A percentile compares a stretch with the other conserved stretches of the same genome.
phyloP scores from a whole-genome alignment of 148 eudicot genomes.

The Talinum fruticosum region DNA sequence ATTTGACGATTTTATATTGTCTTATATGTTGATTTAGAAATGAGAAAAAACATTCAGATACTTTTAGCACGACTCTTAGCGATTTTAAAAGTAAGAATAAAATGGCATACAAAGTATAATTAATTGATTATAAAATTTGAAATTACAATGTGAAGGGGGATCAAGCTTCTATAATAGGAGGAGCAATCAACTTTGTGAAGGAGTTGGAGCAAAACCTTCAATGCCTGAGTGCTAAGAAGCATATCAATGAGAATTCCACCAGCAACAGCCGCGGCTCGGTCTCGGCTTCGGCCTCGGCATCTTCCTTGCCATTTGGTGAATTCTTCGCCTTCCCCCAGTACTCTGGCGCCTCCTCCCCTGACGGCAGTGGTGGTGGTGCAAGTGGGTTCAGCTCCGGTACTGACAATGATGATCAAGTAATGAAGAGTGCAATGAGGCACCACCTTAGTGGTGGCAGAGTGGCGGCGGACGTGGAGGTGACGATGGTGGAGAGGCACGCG shows the following conservation, averaged over 20 bases:
- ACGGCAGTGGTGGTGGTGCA: neutral
- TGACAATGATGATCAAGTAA: neutral
- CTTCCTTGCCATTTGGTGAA: slow-evolving; percentile 40
- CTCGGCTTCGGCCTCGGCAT: neutral
- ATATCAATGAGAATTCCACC: slow-evolving; percentile 1
- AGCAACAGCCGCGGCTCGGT: neutral
- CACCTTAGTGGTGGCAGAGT: neutral
- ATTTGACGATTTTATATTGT: no score
- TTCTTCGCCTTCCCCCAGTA: slow-evolving; percentile 61
- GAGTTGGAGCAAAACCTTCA: slow-evolving; percentile 48
- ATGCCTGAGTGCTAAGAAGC: slow-evolving; percentile 33
- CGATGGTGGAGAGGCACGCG: slow-evolving; percentile 70
- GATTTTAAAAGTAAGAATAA: no score
- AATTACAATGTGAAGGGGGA: slow-evolving; percentile 26
- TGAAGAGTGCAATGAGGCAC: neutral
- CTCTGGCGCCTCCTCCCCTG: slow-evolving; percentile 12
- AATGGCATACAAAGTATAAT: no score
- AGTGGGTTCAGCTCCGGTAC: neutral
- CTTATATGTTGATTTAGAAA: no score
- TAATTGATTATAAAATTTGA: neutral
- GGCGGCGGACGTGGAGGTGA: slow-evolving; percentile 61
- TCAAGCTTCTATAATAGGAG: slow-evolving; percentile 53
- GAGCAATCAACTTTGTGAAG: slow-evolving; percentile 50
- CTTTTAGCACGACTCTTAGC: no score
- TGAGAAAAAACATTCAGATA: no score